Base-by-base conservation (phyloP, 1,139 yeast species). In the Candida glucosophila region DNA sequence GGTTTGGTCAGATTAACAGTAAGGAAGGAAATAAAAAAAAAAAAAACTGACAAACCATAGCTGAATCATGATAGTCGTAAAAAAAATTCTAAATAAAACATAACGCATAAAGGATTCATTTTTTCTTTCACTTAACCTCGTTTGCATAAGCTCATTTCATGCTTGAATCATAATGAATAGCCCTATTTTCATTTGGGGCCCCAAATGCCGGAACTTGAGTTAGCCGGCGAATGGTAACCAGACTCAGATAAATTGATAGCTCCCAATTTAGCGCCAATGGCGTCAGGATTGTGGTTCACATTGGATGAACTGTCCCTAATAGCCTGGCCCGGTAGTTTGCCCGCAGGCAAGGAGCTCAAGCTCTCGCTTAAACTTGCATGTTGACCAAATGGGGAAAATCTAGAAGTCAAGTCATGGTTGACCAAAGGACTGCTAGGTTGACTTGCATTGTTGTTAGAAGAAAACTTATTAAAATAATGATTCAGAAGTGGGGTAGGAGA, bases 331-430 rank as follows among this genome's bases (percentile, higher is more conserved):
- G 61, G 30, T 61, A 61, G 8, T 67, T 67, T 10, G 55, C 39
- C 20, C n/a, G n/a, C 18, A 7, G 7, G 21, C 32, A 61, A 57
- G 6, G 65, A 54, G 2, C 61, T 44, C 44, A 38, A 12, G 49
- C 31, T 23, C 15, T 40, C 17, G 5, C 54, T 40, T 29, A 58
- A 49, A 22, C 59, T 62, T 13, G 49, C 29, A 30, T 58, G 62
- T 37, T 59, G 64, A 3, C 66, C 67, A 41, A 62, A 62, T 9
- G 67, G 69, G 23, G 54, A 52, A 27, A 52, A 52, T 22, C 58
- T 33, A 9, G 42, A 33, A 17, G 36, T 37, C 19, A 41, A 32
- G 22, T 41, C 46, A 27, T 35, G 10, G 20, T 29, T 30, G 8
- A 34, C 31, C 23, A 40, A 32, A 15, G 47, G 47, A 5, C 45